Base-by-base conservation (phyloP, 2,329 filamentous ascomycete species). In the Dothistroma pini region DNA sequence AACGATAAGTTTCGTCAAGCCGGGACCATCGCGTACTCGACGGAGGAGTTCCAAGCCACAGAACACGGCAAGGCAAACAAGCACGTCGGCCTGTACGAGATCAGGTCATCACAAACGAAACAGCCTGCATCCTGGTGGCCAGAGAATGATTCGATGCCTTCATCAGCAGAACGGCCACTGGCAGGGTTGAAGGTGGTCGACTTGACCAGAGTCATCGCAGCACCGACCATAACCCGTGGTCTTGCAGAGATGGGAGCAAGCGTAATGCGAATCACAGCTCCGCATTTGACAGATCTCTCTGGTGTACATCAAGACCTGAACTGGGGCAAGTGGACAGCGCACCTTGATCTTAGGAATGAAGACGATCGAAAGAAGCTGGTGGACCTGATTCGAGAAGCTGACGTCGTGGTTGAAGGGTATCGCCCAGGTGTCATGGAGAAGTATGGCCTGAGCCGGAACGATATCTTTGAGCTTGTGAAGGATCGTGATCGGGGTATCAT, bases 201-300 rank as follows among this genome's bases (percentile, higher is more conserved):
- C 70, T 77, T 92, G 32, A 89, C 88, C 70, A 85, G 89, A 47
- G 86, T 91, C 69, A 90, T 92, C 64, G 89, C 89, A 3, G 89
- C 88, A 0, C 89, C 89, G n/a, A 84, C 86, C 4, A 86, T 91
- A 66, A 85, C 85, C 2, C 84, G 88, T 32, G 86, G 86, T 1
- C 80, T 92, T 0, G 88, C 86, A n/a, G 89, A 90, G 63, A 88
- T 91, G 70, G 89, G 89, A 1, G 89, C 89, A 8, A 83, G 87
- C 57, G 88, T 92, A 0, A 80, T 92, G 66, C 89, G 90, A 68
- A 80, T 91, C 51, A 91, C 88, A 2, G 85, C 84, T 8, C 83
- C 86, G 0, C 78, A 84, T 51, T 79, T 91, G n/a, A 86, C 86
- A 16, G 88, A 90, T 70, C 55, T 69, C 32, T 64, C 81, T 0